Evolutionary conservation across 106 monocot genomes (phyloP), one percentile per base, ranked within the genome.

Genomic region (Dendrobium catenatum): DNA sequence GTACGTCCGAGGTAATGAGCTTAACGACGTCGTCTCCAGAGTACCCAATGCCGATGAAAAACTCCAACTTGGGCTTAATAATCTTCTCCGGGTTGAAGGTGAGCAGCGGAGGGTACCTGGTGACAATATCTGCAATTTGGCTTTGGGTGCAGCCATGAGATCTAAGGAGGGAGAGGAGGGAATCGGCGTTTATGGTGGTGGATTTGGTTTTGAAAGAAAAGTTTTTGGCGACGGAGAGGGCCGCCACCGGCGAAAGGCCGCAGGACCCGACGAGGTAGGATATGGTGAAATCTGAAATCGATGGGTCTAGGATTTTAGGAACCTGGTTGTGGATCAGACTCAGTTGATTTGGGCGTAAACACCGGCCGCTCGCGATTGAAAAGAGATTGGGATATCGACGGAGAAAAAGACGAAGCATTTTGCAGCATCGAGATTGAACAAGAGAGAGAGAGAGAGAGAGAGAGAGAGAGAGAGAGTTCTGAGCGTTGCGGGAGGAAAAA

Each of bases 41-140:
- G 75, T 19, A 56, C 37, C 89, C 89, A 18, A 81, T 2, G 56
- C n/a, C 1, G 8, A 72, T 77, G 74, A 80, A 70, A 72, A 84
- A 86, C 2, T n/a, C 82, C 0, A 91, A 47, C 79, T 91, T 91
- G 55, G 88, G 88, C 59, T 78, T 78, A 46, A 91, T 19, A 17
- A 37, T 84, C 16, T 56, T 77, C 7, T 59, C 74, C 2, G 86
- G 73, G 37, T 80, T 54, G 56, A 37, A 16, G 59, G 24, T 9
- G 29, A 85, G 81, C 46, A 87, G 16, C 20, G 8, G n/a, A n/a
- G 87, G 85, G 88, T 54, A 20, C 33, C 9, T 81, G 79, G 73
- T 6, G 72, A 81, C 11, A 22, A 88, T 42, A 26, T 31, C 20
- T 1, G 73, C 75, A 80, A 91, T 82, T 37, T 91, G 81, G 67